Conservation (phyloP, 1,284 basidiomycete species). For the Prillingera fragicola region DNA sequence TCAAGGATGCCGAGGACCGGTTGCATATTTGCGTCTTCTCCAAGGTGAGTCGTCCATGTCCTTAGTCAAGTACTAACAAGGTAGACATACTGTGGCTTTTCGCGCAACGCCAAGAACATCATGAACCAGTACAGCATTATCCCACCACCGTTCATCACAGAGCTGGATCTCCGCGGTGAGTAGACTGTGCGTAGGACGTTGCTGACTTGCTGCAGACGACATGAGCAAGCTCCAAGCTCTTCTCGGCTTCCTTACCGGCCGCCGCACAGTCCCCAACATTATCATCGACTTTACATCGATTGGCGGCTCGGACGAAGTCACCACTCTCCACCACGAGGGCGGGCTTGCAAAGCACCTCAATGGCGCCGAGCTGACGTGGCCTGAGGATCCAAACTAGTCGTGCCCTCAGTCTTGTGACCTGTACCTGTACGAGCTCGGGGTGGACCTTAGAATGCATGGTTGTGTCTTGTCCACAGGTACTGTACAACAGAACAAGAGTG, state of each 20-base stretch:
- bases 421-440: no score
- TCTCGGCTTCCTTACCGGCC: conserved; percentile 39
- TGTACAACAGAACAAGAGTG: no score
- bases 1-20: conserved; percentile 27
- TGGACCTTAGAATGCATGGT: no score
- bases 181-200: conserved; percentile 3
- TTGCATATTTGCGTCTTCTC: conserved; percentile 43
- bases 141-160: conserved; percentile 41
- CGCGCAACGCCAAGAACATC: conserved; percentile 42
- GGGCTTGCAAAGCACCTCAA: no score
- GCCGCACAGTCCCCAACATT: conserved; percentile 49
- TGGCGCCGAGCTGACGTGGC: no score
- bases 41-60: conserved; percentile 31
- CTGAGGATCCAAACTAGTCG: no score
- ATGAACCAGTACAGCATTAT: conserved; percentile 34
- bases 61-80: background rate
- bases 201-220: conserved; percentile 29
- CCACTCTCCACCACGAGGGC: conserved; percentile 44
- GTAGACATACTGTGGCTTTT: conserved; percentile 47
- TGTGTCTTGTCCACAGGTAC: no score
- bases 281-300: conserved; percentile 42
- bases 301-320: conserved; percentile 47
- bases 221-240: conserved; percentile 35
- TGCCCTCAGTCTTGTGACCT: no score
- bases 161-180: conserved; percentile 48